Conservation (phyloP, 78 protist genomes). For the Dictyostelium firmibasis region DNA sequence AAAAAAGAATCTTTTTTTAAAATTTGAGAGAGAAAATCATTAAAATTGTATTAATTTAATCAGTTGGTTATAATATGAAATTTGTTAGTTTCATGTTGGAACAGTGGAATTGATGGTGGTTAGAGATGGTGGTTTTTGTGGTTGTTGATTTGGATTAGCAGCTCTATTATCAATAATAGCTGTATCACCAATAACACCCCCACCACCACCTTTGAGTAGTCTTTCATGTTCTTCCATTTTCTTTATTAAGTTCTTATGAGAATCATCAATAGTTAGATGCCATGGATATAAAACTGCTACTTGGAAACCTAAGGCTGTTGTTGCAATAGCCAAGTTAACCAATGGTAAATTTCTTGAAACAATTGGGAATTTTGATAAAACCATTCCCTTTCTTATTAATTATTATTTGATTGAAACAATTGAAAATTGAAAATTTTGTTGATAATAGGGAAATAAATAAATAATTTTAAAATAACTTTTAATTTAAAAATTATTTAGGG, state of each 20-base stretch:
- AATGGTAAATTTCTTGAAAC: conserved; percentile 7
- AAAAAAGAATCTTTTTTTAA: too few species aligned
- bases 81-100: too few species aligned
- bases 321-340: not conserved
- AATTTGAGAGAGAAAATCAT: too few species aligned
- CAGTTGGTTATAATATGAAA: too few species aligned
- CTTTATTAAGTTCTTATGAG: not conserved
- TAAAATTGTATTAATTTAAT: too few species aligned
- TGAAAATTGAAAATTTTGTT: too few species aligned
- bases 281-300: conserved; percentile 15
- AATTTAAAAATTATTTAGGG: too few species aligned
- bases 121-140: too few species aligned
- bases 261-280: conserved; percentile 22
- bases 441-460: not conserved
- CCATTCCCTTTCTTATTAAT: conserved; percentile 19
- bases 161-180: not conserved
- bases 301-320: conserved; percentile 10
- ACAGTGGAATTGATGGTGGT: too few species aligned
- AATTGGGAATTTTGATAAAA: conserved; percentile 27
- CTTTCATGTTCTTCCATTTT: conserved; percentile 2
- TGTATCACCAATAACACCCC: not conserved
- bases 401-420: too few species aligned
- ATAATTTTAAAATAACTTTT: too few species aligned
- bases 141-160: not conserved
- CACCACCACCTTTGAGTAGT: not conserved